These are phyloP conservation scores for Exophiala dermatitidis DNA, from an alignment of 2,329 filamentous ascomycete genomes.

Conservation along the genomic window DNA sequence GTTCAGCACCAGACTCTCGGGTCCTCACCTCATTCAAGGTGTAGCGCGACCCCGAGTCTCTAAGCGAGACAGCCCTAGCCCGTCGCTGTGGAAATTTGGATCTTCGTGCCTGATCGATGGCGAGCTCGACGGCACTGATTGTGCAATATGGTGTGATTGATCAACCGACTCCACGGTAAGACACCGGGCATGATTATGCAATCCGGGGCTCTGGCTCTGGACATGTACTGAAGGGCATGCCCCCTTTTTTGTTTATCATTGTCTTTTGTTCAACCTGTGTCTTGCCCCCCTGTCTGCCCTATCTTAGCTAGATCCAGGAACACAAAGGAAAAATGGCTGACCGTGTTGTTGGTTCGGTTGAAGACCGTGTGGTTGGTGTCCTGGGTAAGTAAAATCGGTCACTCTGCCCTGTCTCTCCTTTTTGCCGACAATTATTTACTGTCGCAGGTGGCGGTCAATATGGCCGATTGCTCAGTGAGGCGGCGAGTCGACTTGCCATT, in stretches of 20 bases:
- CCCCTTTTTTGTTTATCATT: too few relatives aligned
- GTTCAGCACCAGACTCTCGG: too few relatives aligned
- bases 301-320: too few relatives aligned
- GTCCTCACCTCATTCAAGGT: too few relatives aligned
- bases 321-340: background rate
- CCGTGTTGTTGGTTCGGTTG: background rate
- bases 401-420: background rate
- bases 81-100: background rate
- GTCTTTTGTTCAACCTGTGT: too few relatives aligned
- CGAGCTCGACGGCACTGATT: background rate
- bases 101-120: background rate
- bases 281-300: too few relatives aligned
- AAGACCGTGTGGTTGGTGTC: background rate
- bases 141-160: background rate
- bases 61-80: too few relatives aligned
- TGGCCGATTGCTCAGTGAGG: background rate
- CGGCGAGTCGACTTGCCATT: background rate
- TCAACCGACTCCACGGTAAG: background rate
- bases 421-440: background rate
- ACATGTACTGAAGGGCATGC: too few relatives aligned
- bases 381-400: background rate
- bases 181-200: background rate
- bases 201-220: too few relatives aligned
- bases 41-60: too few relatives aligned
- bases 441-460: background rate